phyloP scores from a whole-genome alignment of 768 basidiomycete genomes.

The Leccinum sublutescens region DNA sequence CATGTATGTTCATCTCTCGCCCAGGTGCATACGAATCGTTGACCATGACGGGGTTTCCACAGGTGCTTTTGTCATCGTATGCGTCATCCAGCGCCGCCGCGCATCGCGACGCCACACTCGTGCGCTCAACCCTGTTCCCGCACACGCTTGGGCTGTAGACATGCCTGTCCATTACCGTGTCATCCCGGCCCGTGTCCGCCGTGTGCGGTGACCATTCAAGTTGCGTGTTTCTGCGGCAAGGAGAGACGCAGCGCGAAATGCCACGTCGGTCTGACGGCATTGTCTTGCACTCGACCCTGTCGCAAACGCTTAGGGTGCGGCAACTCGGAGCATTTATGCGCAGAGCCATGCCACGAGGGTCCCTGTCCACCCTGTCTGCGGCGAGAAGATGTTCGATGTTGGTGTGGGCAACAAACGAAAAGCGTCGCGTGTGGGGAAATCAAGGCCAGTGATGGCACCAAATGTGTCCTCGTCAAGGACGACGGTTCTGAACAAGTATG shows the following conservation, averaged over 20 bases:
- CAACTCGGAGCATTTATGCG: conserved; percentile 63
- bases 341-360: conserved; percentile 71
- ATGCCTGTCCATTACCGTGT: conserved; percentile 81
- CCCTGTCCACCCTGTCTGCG: conserved; percentile 64
- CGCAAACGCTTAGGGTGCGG: conserved; percentile 57
- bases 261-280: conserved; percentile 47
- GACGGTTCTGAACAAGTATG: conserved; percentile 47
- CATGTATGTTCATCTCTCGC: conserved; percentile 38
- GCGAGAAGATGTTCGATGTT: conserved; percentile 61
- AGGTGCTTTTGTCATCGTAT: conserved; percentile 85
- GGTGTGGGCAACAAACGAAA: conserved; percentile 70
- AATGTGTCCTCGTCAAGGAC: conserved; percentile 28
- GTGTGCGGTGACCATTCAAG: conserved; percentile 74
- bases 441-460: conserved; percentile 38
- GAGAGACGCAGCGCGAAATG: conserved; percentile 35
- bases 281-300: conserved; percentile 40
- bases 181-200: conserved; percentile 98
- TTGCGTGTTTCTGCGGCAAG: conserved; percentile 80
- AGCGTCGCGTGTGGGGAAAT: conserved; percentile 66
- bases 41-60: background rate
- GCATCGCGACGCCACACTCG: conserved; percentile 73
- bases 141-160: conserved; percentile 58
- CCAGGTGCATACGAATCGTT: background rate
- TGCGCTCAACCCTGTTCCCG: conserved; percentile 72
- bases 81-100: conserved; percentile 68